Percentiles rank a stretch among this genome's conserved stretches.
Conservation (phyloP, 2,329 filamentous ascomycete species). For the Corinectria fuckeliana region DNA sequence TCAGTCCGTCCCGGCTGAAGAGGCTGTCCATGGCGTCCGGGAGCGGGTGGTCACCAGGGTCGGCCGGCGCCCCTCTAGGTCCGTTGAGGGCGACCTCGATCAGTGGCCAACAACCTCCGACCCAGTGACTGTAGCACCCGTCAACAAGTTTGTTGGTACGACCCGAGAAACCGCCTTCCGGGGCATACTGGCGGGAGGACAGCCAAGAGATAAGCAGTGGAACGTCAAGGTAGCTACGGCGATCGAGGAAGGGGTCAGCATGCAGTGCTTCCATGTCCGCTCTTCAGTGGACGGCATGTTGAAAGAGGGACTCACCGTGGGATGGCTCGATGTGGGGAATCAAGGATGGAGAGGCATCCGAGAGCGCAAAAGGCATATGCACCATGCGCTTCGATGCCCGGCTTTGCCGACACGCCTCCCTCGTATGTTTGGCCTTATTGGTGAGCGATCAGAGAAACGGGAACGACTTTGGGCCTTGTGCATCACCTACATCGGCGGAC, state of each 20-base stretch:
- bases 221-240: conserved; percentile 74
- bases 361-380: conserved; percentile 96
- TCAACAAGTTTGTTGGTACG: conserved; percentile 98
- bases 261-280: conserved; percentile 40
- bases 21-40: conserved; percentile 53
- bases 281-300: conserved; percentile 42
- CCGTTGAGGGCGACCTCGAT: conserved; percentile 79
- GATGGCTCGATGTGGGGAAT: conserved; percentile 76
- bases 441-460: conserved; percentile 28
- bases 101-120: conserved; percentile 92
- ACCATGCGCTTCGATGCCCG: conserved; percentile 90
- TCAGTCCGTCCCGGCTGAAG: conserved; percentile 84
- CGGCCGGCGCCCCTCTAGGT: conserved; percentile 44
- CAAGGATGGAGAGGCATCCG: conserved; percentile 85
- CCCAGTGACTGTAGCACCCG: conserved; percentile 98
- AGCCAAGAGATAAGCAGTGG: conserved; percentile 84
- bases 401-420: conserved; percentile 87
- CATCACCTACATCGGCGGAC: conserved; percentile 74
- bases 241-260: conserved; percentile 41
- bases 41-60: conserved; percentile 37
- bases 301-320: conserved; percentile 62
- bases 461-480: conserved; percentile 24
- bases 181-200: conserved; percentile 84
- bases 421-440: conserved; percentile 85
- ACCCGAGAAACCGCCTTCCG: conserved; percentile 91